phyloP scores from a whole-genome alignment of 2,329 filamentous ascomycete species.

The Aspergillus sp. region DNA sequence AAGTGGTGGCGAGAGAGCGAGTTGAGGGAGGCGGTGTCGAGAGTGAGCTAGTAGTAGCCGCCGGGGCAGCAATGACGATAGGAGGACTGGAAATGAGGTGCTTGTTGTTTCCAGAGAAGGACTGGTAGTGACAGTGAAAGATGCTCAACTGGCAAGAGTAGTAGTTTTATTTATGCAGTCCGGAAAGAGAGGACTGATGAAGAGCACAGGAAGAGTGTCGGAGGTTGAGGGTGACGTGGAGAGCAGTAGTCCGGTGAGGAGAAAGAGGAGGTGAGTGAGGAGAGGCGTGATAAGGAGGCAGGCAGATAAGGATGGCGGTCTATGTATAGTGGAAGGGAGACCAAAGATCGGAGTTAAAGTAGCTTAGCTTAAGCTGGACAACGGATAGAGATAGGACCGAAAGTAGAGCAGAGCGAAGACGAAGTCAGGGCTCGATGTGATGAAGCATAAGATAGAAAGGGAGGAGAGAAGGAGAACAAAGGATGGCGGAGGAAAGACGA shows the following conservation, averaged over 20 bases:
- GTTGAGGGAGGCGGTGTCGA: slow-evolving; percentile 9
- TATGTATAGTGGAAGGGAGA: not conserved
- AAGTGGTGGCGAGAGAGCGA: slow-evolving; percentile 12
- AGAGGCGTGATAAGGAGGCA: slow-evolving; percentile 5
- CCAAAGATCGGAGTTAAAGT: not conserved
- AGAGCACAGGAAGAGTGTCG: not conserved
- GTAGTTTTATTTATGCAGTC: not conserved
- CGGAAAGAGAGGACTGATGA: not conserved
- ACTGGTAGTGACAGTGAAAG: slow-evolving; percentile 4
- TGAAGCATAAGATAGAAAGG: not conserved
- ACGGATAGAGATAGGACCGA: not conserved
- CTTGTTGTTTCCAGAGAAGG: not conserved
- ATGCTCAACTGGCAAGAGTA: not conserved
- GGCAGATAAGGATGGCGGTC: slow-evolving; percentile 9
- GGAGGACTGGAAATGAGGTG: slow-evolving; percentile 5
- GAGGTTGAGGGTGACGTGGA: slow-evolving; percentile 3
- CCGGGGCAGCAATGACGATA: slow-evolving; percentile 17
- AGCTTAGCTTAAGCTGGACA: not conserved
- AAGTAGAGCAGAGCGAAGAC: not conserved
- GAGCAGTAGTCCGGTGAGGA: slow-evolving; percentile 1
- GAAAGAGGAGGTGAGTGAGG: not conserved
- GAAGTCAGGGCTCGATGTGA: not conserved
- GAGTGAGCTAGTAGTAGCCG: not conserved
- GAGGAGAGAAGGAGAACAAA: slow-evolving; percentile 10
- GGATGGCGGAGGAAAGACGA: slow-evolving; percentile 10